Conservation (phyloP, 169 alveolate genomes). For the Plasmodium blacklocki region DNA sequence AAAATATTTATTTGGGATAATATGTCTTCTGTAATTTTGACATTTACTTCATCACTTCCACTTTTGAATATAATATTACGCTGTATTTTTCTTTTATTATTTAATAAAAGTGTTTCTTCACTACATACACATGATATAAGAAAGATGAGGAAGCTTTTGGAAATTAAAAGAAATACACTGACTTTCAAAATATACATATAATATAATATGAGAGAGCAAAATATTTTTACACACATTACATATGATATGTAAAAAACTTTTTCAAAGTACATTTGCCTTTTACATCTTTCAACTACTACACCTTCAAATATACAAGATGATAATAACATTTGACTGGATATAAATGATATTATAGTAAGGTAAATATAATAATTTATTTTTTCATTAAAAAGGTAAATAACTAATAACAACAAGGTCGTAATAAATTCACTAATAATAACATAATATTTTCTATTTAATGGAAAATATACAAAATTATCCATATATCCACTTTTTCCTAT, state of each 20-base stretch:
- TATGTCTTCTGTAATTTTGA: constrained; percentile 32
- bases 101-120: constrained; percentile 71
- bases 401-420: constrained; percentile 33
- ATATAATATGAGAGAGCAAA: constrained; percentile 53
- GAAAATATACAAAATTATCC: constrained; percentile 43
- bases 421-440: constrained; percentile 41
- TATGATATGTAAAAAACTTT: constrained; percentile 57
- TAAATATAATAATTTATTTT: constrained; percentile 46
- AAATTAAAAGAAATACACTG: constrained; percentile 50
- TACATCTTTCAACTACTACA: constrained; percentile 59
- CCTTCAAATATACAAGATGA: constrained; percentile 71
- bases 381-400: constrained; percentile 40
- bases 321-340: constrained; percentile 62
- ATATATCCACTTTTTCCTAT: constrained; percentile 10
- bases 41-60: constrained; percentile 25
- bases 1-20: constrained; percentile 36
- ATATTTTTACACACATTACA: constrained; percentile 66
- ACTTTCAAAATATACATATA: constrained; percentile 47
- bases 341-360: constrained; percentile 22
- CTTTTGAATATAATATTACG: constrained; percentile 29
- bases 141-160: constrained; percentile 42
- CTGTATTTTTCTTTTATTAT: constrained; percentile 13
- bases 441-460: constrained; percentile 63
- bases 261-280: constrained; percentile 47
- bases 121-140: constrained; percentile 50